Base-by-base conservation (phyloP, 1,284 basidiomycete species). In the Agaricales sp. region DNA sequence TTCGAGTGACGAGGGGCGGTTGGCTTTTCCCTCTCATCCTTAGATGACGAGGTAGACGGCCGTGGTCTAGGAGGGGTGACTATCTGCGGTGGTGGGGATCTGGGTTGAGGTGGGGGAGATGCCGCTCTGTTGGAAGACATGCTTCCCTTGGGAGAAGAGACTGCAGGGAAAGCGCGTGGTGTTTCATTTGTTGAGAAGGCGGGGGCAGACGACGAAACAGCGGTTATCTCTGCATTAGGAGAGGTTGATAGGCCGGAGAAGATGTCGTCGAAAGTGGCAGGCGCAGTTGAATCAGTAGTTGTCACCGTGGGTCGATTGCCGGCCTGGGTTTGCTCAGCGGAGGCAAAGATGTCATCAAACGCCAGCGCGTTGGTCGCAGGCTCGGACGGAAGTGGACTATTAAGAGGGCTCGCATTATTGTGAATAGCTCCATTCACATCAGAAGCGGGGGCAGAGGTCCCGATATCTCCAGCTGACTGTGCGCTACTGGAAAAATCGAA, bases 401-500 rank as follows among this genome's bases (percentile, higher is more conserved):
- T 19, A 11, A 19, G 16, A 16, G 30, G 30, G 30, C 30, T 11
- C 16, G 30, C 12, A 12, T 11, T 12, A 37, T 11, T 12, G 16
- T 37, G 12, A 12, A 16, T 37, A 16, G 30, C 16, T 37, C 12
- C 12, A 37, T 11, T 12, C 30, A 16, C 30, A 37, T 30, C 53
- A n/a, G 59, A 53, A 22, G 63, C 57, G 49, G 59, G 58, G 19
- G 63, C 57, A 47, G 57, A 60, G 26, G 26, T 30, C 14, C 26
- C 26, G 26, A 14, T 30, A 14, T n/a, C n/a, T n/a, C n/a, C n/a
- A n/a, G n/a, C n/a, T n/a, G n/a, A n/a, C n/a, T n/a, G n/a, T n/a
- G 26, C 6, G 55, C 46, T 21, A 52, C 49, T n/a, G 62, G 71
- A 55, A n/a, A 93, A 93, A 65, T 92, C 89, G 61, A 92, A 92